Conservation (phyloP, 768 basidiomycete species). For the Austroboletus eburneus region DNA sequence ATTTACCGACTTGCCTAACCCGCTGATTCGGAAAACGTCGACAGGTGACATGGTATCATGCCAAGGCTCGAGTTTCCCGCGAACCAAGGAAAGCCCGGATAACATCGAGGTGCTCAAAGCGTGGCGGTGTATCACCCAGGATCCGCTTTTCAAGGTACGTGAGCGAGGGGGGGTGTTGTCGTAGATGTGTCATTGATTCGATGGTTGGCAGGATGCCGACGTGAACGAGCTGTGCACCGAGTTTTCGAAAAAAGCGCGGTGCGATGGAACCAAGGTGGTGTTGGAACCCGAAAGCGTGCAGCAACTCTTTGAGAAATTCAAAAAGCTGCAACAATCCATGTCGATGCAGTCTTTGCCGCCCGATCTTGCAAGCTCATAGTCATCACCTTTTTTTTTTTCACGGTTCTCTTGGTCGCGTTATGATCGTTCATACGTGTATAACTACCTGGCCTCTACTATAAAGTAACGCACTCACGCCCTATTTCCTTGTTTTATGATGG, state of each 20-base stretch:
- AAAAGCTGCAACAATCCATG: slow-evolving; percentile 21
- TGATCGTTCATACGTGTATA: no score
- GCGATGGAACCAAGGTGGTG: slow-evolving; percentile 82
- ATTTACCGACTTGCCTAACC: slow-evolving; percentile 37
- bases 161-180: not conserved
- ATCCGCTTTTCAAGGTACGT: slow-evolving; percentile 73
- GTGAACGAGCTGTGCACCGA: slow-evolving; percentile 76
- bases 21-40: slow-evolving; percentile 37
- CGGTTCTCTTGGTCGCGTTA: slow-evolving; percentile 4
- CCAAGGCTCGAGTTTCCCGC: slow-evolving; percentile 63
- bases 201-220: slow-evolving; percentile 55
- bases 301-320: slow-evolving; percentile 41
- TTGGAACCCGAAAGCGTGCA: slow-evolving; percentile 49
- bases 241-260: slow-evolving; percentile 77
- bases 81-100: slow-evolving; percentile 61
- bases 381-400: slow-evolving; percentile 14
- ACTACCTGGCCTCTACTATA: no score
- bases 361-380: slow-evolving; percentile 16
- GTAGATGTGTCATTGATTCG: not conserved
- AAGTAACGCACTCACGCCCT: no score
- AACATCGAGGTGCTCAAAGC: slow-evolving; percentile 78
- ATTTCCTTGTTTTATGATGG: no score
- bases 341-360: slow-evolving; percentile 4
- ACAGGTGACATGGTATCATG: slow-evolving; percentile 59
- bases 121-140: slow-evolving; percentile 71